Conservation (phyloP, 371 early-diverging fungal species). For the Mortierella sp. region DNA sequence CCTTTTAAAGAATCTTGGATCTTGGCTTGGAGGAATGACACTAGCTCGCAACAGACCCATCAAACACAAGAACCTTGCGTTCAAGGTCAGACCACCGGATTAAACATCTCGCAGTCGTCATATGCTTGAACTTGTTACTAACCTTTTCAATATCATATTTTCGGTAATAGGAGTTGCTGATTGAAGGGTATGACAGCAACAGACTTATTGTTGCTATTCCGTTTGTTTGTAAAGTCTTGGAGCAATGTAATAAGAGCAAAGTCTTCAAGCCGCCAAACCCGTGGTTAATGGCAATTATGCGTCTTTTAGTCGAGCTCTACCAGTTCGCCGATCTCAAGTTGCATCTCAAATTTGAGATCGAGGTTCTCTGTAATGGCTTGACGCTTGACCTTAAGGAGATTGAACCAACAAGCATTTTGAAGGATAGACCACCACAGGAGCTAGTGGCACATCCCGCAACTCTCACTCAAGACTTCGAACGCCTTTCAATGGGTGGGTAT, state of each 20-base stretch:
- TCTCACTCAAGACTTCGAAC: constrained; percentile 57
- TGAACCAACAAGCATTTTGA: constrained; percentile 81
- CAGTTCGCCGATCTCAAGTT: constrained; percentile 92
- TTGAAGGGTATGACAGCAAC: constrained; percentile 91
- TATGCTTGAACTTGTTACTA: background rate
- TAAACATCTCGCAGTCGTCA: background rate
- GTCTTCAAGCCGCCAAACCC: constrained; percentile 98
- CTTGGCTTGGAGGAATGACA: constrained; percentile 98
- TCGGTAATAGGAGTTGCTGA: constrained; percentile 76
- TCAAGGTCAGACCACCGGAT: constrained; percentile 75
- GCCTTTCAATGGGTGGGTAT: constrained; percentile 55
- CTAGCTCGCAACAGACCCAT: constrained; percentile 95
- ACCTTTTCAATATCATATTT: background rate
- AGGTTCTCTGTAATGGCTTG: constrained; percentile 95
- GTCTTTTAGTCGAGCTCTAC: constrained; percentile 92
- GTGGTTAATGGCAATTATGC: constrained; percentile 96
- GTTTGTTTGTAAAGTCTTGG: constrained; percentile 97
- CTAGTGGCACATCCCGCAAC: constrained; percentile 54
- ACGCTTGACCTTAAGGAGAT: constrained; percentile 89
- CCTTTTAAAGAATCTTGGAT: constrained; percentile 93
- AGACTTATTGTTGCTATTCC: constrained; percentile 96
- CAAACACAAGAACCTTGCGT: constrained; percentile 90
- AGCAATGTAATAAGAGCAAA: constrained; percentile 84
- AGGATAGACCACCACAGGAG: constrained; percentile 71
- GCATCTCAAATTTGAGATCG: constrained; percentile 97